phyloP scores from a whole-genome alignment of 2,329 filamentous ascomycete genomes.

The Exophiala spinifera region DNA sequence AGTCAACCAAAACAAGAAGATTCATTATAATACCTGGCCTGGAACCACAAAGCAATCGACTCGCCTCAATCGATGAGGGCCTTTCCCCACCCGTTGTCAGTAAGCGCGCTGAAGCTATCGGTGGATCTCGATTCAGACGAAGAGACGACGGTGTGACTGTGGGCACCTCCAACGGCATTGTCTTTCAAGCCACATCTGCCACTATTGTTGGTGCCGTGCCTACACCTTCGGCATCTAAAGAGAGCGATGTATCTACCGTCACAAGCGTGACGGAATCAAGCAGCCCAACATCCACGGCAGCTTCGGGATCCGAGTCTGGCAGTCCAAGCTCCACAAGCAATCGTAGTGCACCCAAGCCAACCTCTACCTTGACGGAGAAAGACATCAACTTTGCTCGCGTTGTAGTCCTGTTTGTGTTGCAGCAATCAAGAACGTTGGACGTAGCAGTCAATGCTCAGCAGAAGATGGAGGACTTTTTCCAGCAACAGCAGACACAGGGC shows the following conservation, averaged over 20 bases:
- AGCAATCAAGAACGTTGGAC: slow-evolving; percentile 31
- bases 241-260: slow-evolving; percentile 6
- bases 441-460: slow-evolving; percentile 30
- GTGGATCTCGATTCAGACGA: slow-evolving; percentile 14
- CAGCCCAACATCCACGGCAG: slow-evolving; percentile 31
- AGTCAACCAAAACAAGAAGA: slow-evolving; percentile 25
- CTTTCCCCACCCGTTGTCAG: slow-evolving; percentile 7
- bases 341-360: slow-evolving; percentile 18
- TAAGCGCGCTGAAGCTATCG: slow-evolving; percentile 8
- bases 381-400: slow-evolving; percentile 22
- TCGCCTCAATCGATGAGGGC: slow-evolving; percentile 12
- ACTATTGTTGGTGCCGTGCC: slow-evolving; percentile 4
- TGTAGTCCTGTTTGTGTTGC: slow-evolving; percentile 30
- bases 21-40: slow-evolving; percentile 27
- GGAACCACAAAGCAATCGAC: slow-evolving; percentile 6
- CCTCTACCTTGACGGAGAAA: slow-evolving; percentile 22
- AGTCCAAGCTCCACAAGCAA: slow-evolving; percentile 19
- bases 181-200: slow-evolving; percentile 33
- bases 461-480: slow-evolving; percentile 31
- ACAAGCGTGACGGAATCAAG: slow-evolving; percentile 17
- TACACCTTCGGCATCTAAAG: slow-evolving; percentile 9
- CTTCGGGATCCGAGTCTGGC: slow-evolving; percentile 22
- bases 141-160: slow-evolving; percentile 29
- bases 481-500: slow-evolving; percentile 32
- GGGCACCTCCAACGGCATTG: slow-evolving; percentile 38